Base-by-base conservation (phyloP, 106 monocot genomes). In the Dioscorea zingiberensis region DNA sequence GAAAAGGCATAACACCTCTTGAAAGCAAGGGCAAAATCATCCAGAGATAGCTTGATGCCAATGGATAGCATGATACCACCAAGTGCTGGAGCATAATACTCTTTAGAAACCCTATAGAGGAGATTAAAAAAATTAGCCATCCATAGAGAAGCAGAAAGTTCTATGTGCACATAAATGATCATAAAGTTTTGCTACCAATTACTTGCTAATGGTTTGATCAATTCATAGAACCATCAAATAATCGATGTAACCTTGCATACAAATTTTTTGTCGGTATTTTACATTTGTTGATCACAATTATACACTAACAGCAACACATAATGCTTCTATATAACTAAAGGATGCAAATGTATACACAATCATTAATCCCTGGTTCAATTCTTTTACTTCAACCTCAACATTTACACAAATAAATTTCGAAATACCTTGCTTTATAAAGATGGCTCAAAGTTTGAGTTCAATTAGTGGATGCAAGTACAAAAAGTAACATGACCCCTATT, bases 11-110 rank as follows among this genome's bases (percentile, higher is more conserved):
- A 14, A 29, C 46, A 93, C 98, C 93, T 98, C 47, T 83, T 70
- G 77, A 89, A 84, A 47, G 86, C 98, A 69, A 98, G 84, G 18
- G 93, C 75, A 67, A 98, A 98, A 80, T 98, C 98, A 67, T 98
- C 86, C 62, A 98, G 14, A 10, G 94, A 97, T 12, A 97, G 71
- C 32, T 51, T 84, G 72, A 98, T 89, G 66, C 98, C 98, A 72
- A 98, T 98, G 14, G 98, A 98, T 15, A 98, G 78, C 98, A 98
- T 98, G 54, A 98, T 98, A 46, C 98, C 98, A 63, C 98, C 98
- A 25, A 98, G 89, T 2, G 98, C 93, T 48, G 98, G 98, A 65
- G 98, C 89, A 72, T 98, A 98, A 62, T 89, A 91, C 21, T 95
- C 94, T 71, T 91, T 87, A 21, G 94, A 91, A 55, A 95, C 91